Evolutionary conservation across 768 basidiomycete species (phyloP).

Genomic region (Leccinum pellstonianum): DNA sequence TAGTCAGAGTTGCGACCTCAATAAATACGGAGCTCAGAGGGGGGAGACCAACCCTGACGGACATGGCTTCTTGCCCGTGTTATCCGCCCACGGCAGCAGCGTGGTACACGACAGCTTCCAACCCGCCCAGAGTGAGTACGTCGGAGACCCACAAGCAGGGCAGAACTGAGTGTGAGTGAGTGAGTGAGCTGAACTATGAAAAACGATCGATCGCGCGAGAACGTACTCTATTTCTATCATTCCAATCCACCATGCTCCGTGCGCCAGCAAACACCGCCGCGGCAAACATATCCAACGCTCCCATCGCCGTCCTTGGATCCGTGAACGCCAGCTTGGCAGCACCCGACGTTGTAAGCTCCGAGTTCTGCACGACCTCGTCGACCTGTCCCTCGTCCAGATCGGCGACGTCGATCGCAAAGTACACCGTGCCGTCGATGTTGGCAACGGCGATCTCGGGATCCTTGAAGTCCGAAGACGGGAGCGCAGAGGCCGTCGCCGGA

Average conservation of each 20-base stretch:
- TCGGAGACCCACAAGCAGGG: conserved; percentile 77
- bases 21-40: not conserved
- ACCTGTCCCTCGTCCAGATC: conserved; percentile 47
- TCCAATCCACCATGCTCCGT: conserved; percentile 90
- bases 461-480: conserved; percentile 66
- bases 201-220: not conserved
- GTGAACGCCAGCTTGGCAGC: conserved; percentile 50
- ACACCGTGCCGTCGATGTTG: conserved; percentile 77
- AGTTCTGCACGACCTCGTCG: conserved; percentile 40
- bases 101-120: conserved; percentile 90
- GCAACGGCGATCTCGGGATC: conserved; percentile 51
- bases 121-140: conserved; percentile 89
- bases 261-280: conserved; percentile 78
- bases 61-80: conserved; percentile 62
- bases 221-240: conserved; percentile 76
- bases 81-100: conserved; percentile 72
- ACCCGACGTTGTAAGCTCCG: conserved; percentile 39
- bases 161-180: conserved; percentile 65
- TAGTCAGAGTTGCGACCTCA: conserved; percentile 11
- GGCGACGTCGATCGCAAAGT: conserved; percentile 78
- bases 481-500: conserved; percentile 42
- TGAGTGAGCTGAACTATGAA: not conserved
- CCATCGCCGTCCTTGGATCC: conserved; percentile 61
- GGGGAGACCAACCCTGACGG: conserved; percentile 57
- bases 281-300: conserved; percentile 57